Percentiles rank a stretch among this genome's conserved stretches.
These are phyloP conservation scores for Udeniomyces megalosporus DNA, from an alignment of 768 basidiomycete species.

Conservation along the genomic window DNA sequence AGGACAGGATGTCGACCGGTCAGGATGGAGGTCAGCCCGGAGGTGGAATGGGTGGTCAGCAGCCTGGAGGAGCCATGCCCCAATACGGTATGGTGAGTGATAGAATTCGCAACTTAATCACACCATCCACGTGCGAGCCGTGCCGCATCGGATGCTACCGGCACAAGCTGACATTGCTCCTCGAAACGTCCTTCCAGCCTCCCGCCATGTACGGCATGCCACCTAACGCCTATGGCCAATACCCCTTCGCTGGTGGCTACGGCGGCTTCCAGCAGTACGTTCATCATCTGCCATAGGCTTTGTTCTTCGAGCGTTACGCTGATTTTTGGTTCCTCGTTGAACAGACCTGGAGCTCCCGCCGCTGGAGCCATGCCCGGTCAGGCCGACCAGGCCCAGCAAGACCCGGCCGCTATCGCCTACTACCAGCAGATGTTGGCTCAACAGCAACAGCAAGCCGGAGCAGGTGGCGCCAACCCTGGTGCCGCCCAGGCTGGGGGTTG, in stretches of 20 bases:
- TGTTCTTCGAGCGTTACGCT: neutral
- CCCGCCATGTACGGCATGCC: slow-evolving; percentile 18
- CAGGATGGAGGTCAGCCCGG: slow-evolving; percentile 10
- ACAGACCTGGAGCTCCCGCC: slow-evolving; percentile 12
- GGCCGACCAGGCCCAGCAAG: slow-evolving; percentile 1
- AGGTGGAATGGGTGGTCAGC: slow-evolving; percentile 12
- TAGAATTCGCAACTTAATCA: neutral
- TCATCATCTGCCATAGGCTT: neutral
- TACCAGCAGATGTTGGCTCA: slow-evolving; percentile 17
- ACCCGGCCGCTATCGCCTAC: slow-evolving; percentile 15
- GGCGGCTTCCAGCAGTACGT: slow-evolving; percentile 9
- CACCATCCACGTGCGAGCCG: neutral
- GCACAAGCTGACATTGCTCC: neutral
- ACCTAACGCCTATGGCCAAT: slow-evolving; percentile 16
- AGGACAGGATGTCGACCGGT: slow-evolving; percentile 40
- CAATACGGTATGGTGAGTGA: slow-evolving; percentile 14
- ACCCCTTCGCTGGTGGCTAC: slow-evolving; percentile 15
- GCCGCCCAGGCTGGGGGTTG: neutral
- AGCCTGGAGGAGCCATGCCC: slow-evolving; percentile 16
- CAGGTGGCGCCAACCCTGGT: neutral
- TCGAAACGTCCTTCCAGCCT: neutral
- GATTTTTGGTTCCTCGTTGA: neutral
- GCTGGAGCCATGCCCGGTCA: neutral
- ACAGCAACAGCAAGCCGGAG: slow-evolving; percentile 1
- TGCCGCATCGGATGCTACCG: no score